Conservation (phyloP, 805 yeast species). For the Osmozyma mogii region DNA sequence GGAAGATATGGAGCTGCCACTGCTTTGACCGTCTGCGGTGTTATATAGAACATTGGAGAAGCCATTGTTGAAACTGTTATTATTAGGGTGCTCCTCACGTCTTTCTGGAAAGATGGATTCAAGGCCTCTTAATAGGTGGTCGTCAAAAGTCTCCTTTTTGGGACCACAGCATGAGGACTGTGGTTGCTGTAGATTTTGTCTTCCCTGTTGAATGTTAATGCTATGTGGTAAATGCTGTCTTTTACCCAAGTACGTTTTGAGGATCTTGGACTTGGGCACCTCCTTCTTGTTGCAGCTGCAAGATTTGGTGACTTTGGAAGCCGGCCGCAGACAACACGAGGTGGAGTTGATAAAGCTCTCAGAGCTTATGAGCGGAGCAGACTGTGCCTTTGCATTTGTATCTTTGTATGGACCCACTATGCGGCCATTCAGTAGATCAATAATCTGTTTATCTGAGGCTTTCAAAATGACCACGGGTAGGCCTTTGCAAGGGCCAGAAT, state of each 20-base stretch:
- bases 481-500: constrained; percentile 10
- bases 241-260: constrained; percentile 24
- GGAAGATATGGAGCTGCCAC: no score
- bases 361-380: constrained; percentile 7
- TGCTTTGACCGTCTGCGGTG: no score
- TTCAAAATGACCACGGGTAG: constrained; percentile 27
- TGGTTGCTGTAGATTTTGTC: background rate
- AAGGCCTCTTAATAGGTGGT: no score
- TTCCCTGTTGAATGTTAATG: no score
- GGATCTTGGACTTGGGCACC: constrained; percentile 28
- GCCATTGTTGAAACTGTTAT: constrained; percentile 8
- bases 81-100: no score
- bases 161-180: background rate
- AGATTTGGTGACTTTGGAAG: constrained; percentile 12
- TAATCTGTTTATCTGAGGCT: constrained; percentile 32
- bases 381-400: constrained; percentile 1
- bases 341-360: constrained; percentile 28
- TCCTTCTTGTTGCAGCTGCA: constrained; percentile 26
- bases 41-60: no score
- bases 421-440: constrained; percentile 29
- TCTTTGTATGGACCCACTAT: constrained; percentile 33
- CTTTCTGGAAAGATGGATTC: no score
- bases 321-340: constrained; percentile 24
- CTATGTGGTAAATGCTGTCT: no score
- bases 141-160: no score